phyloP scores from a whole-genome alignment of 148 eudicot genomes.

The Nepenthes gracilis region DNA sequence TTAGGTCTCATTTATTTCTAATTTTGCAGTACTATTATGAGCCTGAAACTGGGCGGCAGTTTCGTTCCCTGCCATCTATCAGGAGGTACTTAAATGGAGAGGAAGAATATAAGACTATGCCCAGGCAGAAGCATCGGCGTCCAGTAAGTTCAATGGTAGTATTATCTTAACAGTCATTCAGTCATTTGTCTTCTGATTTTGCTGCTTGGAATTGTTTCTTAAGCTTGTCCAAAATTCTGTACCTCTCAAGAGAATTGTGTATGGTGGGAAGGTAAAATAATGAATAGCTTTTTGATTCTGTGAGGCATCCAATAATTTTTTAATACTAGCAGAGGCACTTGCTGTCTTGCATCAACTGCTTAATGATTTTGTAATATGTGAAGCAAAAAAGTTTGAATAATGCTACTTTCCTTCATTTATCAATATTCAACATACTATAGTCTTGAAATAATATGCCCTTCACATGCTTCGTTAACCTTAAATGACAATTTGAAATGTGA shows the following conservation, averaged over 20 bases:
- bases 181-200: background rate
- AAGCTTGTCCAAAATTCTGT: slow-evolving; percentile 14
- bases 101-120: slow-evolving; percentile 22
- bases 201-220: background rate
- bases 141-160: slow-evolving; percentile 13
- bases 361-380: no score
- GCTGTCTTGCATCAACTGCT: no score
- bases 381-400: no score
- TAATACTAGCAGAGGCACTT: background rate
- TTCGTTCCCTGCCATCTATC: slow-evolving; percentile 53
- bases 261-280: slow-evolving; percentile 27
- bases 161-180: background rate
- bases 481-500: no score
- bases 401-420: no score
- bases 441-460: no score
- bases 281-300: background rate
- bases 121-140: slow-evolving; percentile 16
- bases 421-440: no score
- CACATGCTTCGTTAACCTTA: no score
- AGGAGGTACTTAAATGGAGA: slow-evolving; percentile 43
- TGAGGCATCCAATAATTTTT: background rate
- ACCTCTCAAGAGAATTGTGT: slow-evolving; percentile 13
- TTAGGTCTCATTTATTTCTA: no score
- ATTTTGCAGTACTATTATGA: slow-evolving; percentile 72
- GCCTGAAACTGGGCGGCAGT: slow-evolving; percentile 66